Percentiles rank a stretch among this genome's conserved stretches.
These are phyloP conservation scores for Colletotrichum sp. DNA, from an alignment of 2,329 filamentous ascomycete genomes.

Conservation along the genomic window DNA sequence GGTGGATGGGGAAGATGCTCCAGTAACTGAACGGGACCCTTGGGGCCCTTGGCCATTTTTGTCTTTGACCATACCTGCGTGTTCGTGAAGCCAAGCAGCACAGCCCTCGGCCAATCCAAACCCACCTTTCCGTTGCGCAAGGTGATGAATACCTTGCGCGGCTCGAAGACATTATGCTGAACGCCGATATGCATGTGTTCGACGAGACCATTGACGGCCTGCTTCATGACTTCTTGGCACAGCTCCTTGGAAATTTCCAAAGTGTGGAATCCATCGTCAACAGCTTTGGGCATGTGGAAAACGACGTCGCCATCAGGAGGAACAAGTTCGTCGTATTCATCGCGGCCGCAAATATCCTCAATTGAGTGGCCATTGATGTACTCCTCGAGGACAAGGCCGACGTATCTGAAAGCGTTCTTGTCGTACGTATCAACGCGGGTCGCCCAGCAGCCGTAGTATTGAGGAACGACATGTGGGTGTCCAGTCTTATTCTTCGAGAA, in stretches of 20 bases:
- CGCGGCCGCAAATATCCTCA: neutral
- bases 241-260: neutral
- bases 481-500: neutral
- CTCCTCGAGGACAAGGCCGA: neutral
- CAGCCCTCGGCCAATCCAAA: neutral
- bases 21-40: neutral
- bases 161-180: neutral
- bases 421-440: neutral
- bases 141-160: neutral
- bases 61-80: neutral
- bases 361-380: neutral
- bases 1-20: neutral
- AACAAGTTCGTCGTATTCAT: neutral
- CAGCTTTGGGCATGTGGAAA: neutral
- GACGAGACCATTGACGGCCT: neutral
- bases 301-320: neutral
- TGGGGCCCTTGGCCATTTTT: neutral
- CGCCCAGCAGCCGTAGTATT: neutral
- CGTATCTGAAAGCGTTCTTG: neutral
- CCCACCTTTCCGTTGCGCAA: neutral
- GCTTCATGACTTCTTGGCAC: neutral
- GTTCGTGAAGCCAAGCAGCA: fast-evolving
- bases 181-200: neutral
- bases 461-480: neutral
- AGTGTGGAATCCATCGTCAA: neutral